Conservation (phyloP, 768 basidiomycete genomes). For the Mycena crocata region DNA sequence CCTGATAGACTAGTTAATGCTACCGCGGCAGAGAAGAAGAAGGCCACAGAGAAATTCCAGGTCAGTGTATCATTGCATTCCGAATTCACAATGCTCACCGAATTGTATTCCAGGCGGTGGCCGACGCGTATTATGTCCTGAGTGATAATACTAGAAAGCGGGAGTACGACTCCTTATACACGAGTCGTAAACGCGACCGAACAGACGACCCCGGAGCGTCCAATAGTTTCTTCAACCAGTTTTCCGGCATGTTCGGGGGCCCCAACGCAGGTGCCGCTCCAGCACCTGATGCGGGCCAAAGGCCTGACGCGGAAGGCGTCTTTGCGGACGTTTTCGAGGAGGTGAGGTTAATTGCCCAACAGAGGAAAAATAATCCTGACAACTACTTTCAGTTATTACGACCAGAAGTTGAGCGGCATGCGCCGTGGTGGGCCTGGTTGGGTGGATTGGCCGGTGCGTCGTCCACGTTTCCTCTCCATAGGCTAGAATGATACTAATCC, state of each 20-base stretch:
- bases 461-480: too few species aligned
- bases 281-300: constrained; percentile 43
- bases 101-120: constrained; percentile 69
- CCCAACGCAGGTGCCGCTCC: constrained; percentile 46
- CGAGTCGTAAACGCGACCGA: constrained; percentile 63
- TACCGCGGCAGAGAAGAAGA: constrained; percentile 73
- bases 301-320: constrained; percentile 83
- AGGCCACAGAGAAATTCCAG: constrained; percentile 89
- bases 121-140: constrained; percentile 95
- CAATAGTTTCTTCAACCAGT: constrained; percentile 80
- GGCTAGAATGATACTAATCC: too few species aligned
- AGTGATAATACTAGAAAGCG: constrained; percentile 78
- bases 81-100: neutral
- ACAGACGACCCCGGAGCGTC: constrained; percentile 76
- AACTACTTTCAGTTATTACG: constrained; percentile 67
- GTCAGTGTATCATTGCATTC: constrained; percentile 46
- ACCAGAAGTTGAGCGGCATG: constrained; percentile 80
- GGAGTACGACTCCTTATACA: constrained; percentile 79
- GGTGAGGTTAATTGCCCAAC: constrained; percentile 50
- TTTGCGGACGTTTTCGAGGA: constrained; percentile 95
- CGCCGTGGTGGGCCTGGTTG: constrained; percentile 57
- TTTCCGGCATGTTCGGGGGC: constrained; percentile 76
- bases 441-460: constrained; percentile 75
- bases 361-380: neutral
- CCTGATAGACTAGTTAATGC: constrained; percentile 86